Percentiles rank a stretch among this genome's conserved stretches.
Conservation (phyloP, 2,329 filamentous ascomycete species). For the Clarireedia homoeocarpa region DNA sequence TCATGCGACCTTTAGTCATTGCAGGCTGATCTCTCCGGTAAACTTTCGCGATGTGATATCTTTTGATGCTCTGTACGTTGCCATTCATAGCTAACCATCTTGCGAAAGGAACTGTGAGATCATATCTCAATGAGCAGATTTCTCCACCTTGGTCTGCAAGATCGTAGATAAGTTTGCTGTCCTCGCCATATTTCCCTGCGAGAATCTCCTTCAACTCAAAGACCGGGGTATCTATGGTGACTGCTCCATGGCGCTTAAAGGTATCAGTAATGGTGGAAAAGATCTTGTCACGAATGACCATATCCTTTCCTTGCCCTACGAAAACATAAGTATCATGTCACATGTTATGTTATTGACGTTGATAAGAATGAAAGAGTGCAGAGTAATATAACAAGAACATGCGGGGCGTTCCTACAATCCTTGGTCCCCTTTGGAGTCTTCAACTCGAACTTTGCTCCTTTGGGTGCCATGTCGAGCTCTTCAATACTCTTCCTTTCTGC, state of each 20-base stretch:
- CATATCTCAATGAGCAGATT: slow-evolving; percentile 76
- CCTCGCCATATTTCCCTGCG: slow-evolving; percentile 85
- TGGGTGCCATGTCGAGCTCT: slow-evolving; percentile 30
- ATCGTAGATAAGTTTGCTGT: slow-evolving; percentile 88
- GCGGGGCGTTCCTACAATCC: slow-evolving; percentile 49
- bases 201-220: slow-evolving; percentile 85
- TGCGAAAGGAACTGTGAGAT: slow-evolving; percentile 83
- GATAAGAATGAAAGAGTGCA: not conserved
- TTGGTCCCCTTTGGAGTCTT: slow-evolving; percentile 90
- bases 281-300: slow-evolving; percentile 74
- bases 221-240: slow-evolving; percentile 72
- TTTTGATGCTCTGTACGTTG: slow-evolving; percentile 74
- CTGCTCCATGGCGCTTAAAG: slow-evolving; percentile 77
- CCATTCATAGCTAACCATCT: slow-evolving; percentile 87
- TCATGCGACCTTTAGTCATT: slow-evolving; percentile 85
- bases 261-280: slow-evolving; percentile 68
- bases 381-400: slow-evolving; percentile 2
- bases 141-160: slow-evolving; percentile 83
- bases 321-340: slow-evolving; percentile 19
- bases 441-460: slow-evolving; percentile 53
- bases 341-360: not conserved
- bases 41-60: slow-evolving; percentile 93
- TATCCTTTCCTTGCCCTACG: slow-evolving; percentile 62
- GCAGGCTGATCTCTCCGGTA: slow-evolving; percentile 76
- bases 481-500: slow-evolving; percentile 15